These are phyloP conservation scores for Pythium dissimile DNA, from an alignment of 352 stramenopile genomes.

Conservation along the genomic window DNA sequence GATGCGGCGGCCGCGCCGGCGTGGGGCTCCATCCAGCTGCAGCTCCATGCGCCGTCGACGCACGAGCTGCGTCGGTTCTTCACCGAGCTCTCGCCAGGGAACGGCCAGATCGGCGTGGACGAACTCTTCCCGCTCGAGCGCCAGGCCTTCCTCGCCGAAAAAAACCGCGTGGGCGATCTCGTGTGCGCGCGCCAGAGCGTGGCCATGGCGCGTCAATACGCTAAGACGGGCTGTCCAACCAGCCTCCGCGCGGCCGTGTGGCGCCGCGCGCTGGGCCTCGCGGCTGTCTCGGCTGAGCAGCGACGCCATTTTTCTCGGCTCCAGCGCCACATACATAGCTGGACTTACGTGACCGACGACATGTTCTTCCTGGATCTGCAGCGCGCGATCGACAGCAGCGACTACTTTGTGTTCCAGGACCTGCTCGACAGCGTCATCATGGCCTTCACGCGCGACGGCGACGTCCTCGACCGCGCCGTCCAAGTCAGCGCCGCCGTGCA, in stretches of 20 bases:
- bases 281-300: constrained; percentile 24
- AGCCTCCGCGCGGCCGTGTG: constrained; percentile 63
- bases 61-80: constrained; percentile 43
- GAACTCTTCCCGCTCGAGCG: constrained; percentile 54
- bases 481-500: constrained; percentile 51
- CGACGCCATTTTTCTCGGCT: constrained; percentile 49
- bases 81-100: constrained; percentile 41
- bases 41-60: constrained; percentile 40
- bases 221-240: constrained; percentile 66
- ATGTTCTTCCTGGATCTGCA: constrained; percentile 84
- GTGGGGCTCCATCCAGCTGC: constrained; percentile 55
- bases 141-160: constrained; percentile 53
- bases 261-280: constrained; percentile 45
- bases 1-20: background rate
- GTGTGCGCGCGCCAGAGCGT: constrained; percentile 54
- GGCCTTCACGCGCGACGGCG: constrained; percentile 63
- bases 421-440: constrained; percentile 66
- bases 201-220: constrained; percentile 72
- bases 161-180: constrained; percentile 60
- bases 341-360: constrained; percentile 62
- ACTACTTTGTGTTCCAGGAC: constrained; percentile 85
- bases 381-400: constrained; percentile 64
- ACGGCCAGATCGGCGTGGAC: constrained; percentile 64
- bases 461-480: constrained; percentile 37
- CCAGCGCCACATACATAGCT: constrained; percentile 28